Evolutionary conservation across 2,329 filamentous ascomycete genomes (phyloP), one percentile per base, ranked within the genome.

Genomic region (Aspergillus neoniger): DNA sequence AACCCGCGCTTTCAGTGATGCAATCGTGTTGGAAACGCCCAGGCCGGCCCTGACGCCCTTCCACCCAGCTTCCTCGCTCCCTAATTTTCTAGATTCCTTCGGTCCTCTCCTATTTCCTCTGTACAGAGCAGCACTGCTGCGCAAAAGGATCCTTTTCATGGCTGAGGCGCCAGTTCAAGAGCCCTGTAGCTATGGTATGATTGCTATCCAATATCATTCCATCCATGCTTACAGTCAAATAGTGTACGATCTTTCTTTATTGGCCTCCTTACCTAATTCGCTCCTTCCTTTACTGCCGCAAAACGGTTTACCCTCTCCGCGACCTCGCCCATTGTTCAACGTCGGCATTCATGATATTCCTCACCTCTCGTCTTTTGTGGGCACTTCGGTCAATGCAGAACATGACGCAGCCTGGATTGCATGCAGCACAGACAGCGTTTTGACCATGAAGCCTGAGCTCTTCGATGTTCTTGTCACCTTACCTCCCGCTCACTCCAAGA

Each of bases 211-310:
- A n/a, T 21, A 43, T 48, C 17, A 56, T 71, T 50, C 74, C 65
- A n/a, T 53, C 49, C 6, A 58, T 71, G 55, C 76, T 69, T 59
- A 69, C 64, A 23, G 39, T 30, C 63, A 38, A 14, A 10, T 64
- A 94, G 95, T 98, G 63, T 99, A 98, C 78, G 88, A 95, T 74
- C 85, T 98, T 55, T 97, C 94, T n/a, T 85, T 98, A 57, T 82
- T 99, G 36, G 92, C 93, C 48, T 96, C 92, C 67, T 89, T 98
- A 47, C 92, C 95, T 28, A 83, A 88, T 39, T 87, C 89, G 30
- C 84, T 92, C 47, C 82, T 85, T 59, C 87, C 92, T 55, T 79
- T 89, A 14, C 81, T 96, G n/a, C 85, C 88, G 19, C 74, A 84
- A 0, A 82, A 83, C 25, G 83, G 85, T 3, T 82, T 87, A 25